Evolutionary conservation across 768 basidiomycete genomes (phyloP), one percentile per base, ranked within the genome.

Genomic region (Auricularia sp.): DNA sequence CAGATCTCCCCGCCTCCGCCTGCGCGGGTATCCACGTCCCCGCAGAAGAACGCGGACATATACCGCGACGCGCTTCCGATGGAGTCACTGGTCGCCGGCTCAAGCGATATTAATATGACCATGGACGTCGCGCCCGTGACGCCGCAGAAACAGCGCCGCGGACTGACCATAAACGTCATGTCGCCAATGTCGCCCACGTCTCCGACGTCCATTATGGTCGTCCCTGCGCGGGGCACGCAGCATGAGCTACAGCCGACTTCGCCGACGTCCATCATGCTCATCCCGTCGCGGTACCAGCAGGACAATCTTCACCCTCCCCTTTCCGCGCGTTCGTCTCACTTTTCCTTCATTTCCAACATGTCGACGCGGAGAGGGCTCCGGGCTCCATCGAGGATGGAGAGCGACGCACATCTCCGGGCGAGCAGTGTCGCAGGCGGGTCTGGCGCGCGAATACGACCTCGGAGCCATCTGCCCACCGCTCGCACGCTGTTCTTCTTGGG

Each of bases 401-500:
- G 34, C 14, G 14, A 14, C 16, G 56, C 24, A 34, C 56, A 29
- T 59, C 29, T 59, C 24, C 24, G 34, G 14, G 8, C 24, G 34
- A 10, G 24, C 24, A 59, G 56, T 33, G 29, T 10, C 6, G 24
- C 56, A 18, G 39, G 39, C 39, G 7, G 39, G 7, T 42, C 34
- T 4, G 56, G 14, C 2, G 34, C 24, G 56, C 29, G 29, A 29
- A 24, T 34, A 24, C 29, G 24, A 1, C 56, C 29, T 6, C 56
- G 29, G 7, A 59, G 24, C 56, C 24, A 59, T 59, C 56, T 13
- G 8, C 24, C 56, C 1, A 59, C 56, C 11, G 56, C 56, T 8
- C 56, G 56, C 14, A 29, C 34, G 14, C 76, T 88, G n/a, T 90
- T 90, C 75, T 90, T 86, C 85, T 65, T 86, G 0, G 89, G 89